Evolutionary conservation across 163 green algal genomes (phyloP).

Genomic region (Prototheca cutis): DNA sequence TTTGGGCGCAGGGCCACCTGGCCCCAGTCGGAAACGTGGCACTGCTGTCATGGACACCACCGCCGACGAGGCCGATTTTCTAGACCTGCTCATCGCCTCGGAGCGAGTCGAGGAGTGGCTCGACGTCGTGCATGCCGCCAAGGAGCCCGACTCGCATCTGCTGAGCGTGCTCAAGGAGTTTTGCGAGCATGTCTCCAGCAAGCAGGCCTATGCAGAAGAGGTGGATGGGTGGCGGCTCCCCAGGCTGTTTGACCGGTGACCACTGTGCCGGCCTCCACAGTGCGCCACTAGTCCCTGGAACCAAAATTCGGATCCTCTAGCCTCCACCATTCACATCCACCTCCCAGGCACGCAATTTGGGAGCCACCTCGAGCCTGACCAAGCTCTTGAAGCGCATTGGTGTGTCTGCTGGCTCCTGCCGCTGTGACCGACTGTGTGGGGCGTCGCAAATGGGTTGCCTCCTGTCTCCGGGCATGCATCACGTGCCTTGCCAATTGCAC

Average conservation of each 20-base stretch:
- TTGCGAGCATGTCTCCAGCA: constrained; percentile 6
- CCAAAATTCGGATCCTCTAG: too few species aligned
- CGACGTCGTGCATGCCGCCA: neutral
- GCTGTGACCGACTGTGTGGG: too few species aligned
- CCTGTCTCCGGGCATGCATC: too few species aligned
- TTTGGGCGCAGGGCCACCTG: too few species aligned
- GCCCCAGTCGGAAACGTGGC: too few species aligned
- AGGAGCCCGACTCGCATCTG: neutral
- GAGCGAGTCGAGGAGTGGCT: constrained; percentile 29
- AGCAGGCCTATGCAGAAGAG: constrained; percentile 38
- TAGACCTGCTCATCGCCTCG: constrained; percentile 31
- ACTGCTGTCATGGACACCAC: neutral
- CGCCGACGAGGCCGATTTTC: constrained; percentile 26
- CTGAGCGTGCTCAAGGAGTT: constrained; percentile 4
- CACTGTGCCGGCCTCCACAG: too few species aligned
- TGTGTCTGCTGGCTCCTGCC: too few species aligned
- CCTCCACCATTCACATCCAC: too few species aligned
- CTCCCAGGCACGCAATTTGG: neutral
- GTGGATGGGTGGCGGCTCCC: constrained; percentile 8
- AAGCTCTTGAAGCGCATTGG: neutral
- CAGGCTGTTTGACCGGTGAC: too few species aligned
- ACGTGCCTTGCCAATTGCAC: too few species aligned
- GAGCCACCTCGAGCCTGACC: neutral
- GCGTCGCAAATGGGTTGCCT: too few species aligned
- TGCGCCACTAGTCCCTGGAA: too few species aligned